phyloP scores from a whole-genome alignment of 2,329 filamentous ascomycete genomes.

The Ceratocystis lukuohia region DNA sequence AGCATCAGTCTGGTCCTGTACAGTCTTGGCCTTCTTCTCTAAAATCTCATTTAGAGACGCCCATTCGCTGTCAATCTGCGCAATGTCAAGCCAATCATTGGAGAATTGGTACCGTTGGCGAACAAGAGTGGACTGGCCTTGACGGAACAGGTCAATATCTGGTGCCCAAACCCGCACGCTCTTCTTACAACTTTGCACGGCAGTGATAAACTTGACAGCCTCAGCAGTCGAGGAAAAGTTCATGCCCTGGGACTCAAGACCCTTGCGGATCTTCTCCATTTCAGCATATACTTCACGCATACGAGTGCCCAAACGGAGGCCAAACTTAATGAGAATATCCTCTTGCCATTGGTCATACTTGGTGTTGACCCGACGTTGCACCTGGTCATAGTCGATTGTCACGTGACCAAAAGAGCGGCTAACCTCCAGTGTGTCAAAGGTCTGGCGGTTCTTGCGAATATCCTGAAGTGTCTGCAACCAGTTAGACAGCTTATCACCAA shows the following conservation, averaged over 20 bases:
- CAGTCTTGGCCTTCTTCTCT: constrained; percentile 82
- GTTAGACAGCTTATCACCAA: constrained; percentile 79
- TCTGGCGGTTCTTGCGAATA: constrained; percentile 85
- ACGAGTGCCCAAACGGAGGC: constrained; percentile 69
- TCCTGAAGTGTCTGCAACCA: constrained; percentile 97
- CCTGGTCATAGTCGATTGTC: constrained; percentile 94
- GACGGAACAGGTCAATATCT: constrained; percentile 88
- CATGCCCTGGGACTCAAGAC: constrained; percentile 81
- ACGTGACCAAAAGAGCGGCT: constrained; percentile 87
- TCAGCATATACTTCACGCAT: constrained; percentile 90
- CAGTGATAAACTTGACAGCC: constrained; percentile 95
- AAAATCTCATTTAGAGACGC: constrained; percentile 83
- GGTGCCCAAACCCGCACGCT: constrained; percentile 90
- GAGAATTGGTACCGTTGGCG: constrained; percentile 91
- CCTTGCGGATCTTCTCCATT: constrained; percentile 76
- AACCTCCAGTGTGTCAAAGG: constrained; percentile 94
- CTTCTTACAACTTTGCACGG: constrained; percentile 88
- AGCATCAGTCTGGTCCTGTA: constrained; percentile 91
- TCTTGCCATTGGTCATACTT: constrained; percentile 99
- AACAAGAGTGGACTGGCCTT: constrained; percentile 83
- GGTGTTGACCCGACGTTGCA: constrained; percentile 95
- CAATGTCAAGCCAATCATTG: constrained; percentile 85
- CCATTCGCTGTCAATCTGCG: constrained; percentile 96
- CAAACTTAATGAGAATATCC: constrained; percentile 90
- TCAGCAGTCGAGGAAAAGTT: constrained; percentile 93